These are phyloP conservation scores for Hyphodiscus hymeniophilus DNA, from an alignment of 495 filamentous ascomycete species.

Conservation along the genomic window DNA sequence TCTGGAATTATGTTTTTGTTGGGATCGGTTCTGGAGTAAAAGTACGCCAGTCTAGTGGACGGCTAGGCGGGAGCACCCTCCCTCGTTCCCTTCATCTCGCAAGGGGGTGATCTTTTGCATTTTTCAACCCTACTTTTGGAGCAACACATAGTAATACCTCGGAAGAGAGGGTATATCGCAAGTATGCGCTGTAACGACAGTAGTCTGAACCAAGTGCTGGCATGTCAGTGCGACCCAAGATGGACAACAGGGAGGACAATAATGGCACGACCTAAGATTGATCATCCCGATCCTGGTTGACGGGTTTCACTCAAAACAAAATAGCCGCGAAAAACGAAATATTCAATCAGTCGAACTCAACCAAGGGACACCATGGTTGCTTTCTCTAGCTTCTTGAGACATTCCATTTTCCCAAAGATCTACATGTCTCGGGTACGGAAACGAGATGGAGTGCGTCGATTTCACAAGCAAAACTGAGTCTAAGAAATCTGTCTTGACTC, in stretches of 20 bases:
- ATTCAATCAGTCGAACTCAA: background rate
- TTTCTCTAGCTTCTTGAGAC: conserved; percentile 8
- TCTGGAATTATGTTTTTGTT: no score
- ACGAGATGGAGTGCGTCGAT: background rate
- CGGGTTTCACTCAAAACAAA: background rate
- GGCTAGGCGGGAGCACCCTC: no score
- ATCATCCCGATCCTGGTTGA: conserved; percentile 15
- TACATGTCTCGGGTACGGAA: background rate
- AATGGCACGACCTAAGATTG: conserved; percentile 17
- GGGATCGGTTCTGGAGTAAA: no score
- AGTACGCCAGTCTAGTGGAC: no score
- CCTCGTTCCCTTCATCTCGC: no score
- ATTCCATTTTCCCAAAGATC: conserved; percentile 3
- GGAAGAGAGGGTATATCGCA: background rate
- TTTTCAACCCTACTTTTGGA: no score
- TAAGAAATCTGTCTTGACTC: conserved; percentile 1
- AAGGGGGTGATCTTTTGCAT: no score
- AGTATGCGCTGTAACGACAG: background rate
- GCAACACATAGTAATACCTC: background rate
- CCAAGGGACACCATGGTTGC: background rate
- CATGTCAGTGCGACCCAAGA: conserved; percentile 13
- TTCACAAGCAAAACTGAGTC: conserved; percentile 4
- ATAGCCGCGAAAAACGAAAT: conserved; percentile 10
- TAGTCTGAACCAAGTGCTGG: background rate
- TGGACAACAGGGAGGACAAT: background rate